Percentiles rank a stretch among this genome's conserved stretches.
phyloP scores from a whole-genome alignment of 2,329 filamentous ascomycete species.

The Talaromyces funiculosus region DNA sequence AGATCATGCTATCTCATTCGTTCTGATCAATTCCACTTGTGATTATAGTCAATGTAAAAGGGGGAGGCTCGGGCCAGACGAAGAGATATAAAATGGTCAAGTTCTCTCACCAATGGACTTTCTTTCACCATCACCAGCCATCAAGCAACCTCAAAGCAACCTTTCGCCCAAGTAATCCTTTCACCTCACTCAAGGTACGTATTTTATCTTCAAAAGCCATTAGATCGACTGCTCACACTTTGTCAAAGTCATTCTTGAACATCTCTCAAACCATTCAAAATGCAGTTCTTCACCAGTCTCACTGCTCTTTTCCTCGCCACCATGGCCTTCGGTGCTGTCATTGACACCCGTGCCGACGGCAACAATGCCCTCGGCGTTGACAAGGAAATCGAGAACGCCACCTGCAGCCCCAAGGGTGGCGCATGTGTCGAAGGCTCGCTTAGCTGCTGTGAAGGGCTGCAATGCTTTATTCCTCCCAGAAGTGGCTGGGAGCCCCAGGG shows the following conservation, averaged over 20 bases:
- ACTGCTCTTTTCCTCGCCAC: constrained; percentile 11
- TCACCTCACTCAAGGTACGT: not conserved
- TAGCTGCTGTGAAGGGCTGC: constrained; percentile 6
- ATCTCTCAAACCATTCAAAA: not conserved
- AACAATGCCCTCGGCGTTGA: not conserved
- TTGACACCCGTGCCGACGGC: constrained; percentile 7
- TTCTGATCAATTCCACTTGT: not conserved
- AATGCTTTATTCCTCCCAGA: constrained; percentile 10
- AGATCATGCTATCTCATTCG: constrained; percentile 3
- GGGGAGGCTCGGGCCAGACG: not conserved
- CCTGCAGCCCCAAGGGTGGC: constrained; percentile 10
- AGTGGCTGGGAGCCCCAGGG: constrained; percentile 9
- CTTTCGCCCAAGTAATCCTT: too few relatives aligned
- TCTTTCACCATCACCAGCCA: not conserved
- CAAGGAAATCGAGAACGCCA: not conserved
- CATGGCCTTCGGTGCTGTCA: constrained; percentile 11
- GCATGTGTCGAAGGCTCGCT: not conserved
- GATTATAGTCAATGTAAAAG: not conserved
- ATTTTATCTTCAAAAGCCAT: too few relatives aligned
- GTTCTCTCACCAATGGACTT: not conserved
- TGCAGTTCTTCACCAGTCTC: constrained; percentile 13
- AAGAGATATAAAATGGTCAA: constrained; percentile 7
- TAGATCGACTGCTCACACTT: not conserved
- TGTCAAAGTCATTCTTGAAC: not conserved
- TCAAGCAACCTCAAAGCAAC: not conserved